These are phyloP conservation scores for Argentina anserina DNA, from an alignment of 306 rosid genomes.

Conservation along the genomic window DNA sequence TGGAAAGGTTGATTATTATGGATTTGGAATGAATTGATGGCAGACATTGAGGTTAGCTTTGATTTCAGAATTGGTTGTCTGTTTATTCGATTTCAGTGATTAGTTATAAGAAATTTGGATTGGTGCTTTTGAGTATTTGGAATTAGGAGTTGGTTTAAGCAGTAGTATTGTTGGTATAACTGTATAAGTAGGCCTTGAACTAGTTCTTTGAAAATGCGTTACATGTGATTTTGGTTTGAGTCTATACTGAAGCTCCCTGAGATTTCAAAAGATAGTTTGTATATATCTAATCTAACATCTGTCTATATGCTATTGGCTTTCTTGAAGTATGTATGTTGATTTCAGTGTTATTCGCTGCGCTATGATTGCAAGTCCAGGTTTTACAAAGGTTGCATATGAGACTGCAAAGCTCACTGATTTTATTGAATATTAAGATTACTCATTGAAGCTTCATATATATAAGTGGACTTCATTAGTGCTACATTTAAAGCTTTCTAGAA, in stretches of 20 bases:
- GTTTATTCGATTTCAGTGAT: too few species aligned
- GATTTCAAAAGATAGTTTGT: conserved; percentile 1
- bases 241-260: background rate
- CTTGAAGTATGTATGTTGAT: conserved; percentile 84
- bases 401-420: conserved; percentile 13
- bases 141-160: too few species aligned
- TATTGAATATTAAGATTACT: conserved; percentile 4
- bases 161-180: too few species aligned
- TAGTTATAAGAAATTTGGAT: too few species aligned
- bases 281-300: conserved; percentile 22
- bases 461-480: background rate
- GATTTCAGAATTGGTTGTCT: too few species aligned
- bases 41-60: too few species aligned
- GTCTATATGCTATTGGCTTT: conserved; percentile 60
- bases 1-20: too few species aligned
- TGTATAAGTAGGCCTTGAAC: conserved; percentile 88
- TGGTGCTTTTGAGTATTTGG: too few species aligned
- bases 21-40: too few species aligned
- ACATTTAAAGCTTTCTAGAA: background rate
- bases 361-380: conserved; percentile 97
- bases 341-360: conserved; percentile 91
- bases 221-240: conserved; percentile 47
- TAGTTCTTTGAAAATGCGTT: conserved; percentile 87
- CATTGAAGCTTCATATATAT: background rate
- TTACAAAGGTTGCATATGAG: conserved; percentile 62